These are phyloP conservation scores for Artomyces pyxidatus DNA, from an alignment of 768 basidiomycete species.

Conservation along the genomic window DNA sequence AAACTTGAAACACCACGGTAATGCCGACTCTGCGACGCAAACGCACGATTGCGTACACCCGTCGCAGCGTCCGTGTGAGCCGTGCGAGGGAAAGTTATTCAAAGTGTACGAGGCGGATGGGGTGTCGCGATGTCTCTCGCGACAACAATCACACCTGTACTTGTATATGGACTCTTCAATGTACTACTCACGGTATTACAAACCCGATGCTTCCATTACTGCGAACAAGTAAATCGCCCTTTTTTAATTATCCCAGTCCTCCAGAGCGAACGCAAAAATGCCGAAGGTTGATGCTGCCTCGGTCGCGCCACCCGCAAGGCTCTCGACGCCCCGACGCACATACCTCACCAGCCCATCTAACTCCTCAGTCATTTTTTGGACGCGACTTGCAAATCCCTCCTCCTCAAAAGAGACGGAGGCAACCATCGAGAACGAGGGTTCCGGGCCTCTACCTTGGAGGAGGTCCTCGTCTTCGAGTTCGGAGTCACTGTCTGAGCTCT, in stretches of 20 bases:
- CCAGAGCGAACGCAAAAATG: constrained; percentile 65
- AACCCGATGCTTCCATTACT: too few relatives aligned
- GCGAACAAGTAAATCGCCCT: too few relatives aligned
- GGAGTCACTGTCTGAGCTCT: constrained; percentile 35
- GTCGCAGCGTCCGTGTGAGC: too few relatives aligned
- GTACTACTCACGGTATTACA: too few relatives aligned
- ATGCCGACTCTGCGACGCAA: too few relatives aligned
- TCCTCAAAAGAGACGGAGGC: constrained; percentile 32
- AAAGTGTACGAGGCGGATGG: too few relatives aligned
- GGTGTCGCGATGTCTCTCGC: too few relatives aligned
- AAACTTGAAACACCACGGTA: too few relatives aligned
- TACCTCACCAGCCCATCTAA: constrained; percentile 67
- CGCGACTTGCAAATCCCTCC: constrained; percentile 37
- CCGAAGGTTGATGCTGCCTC: constrained; percentile 59
- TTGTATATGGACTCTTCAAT: too few relatives aligned
- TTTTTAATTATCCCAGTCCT: constrained; percentile 59
- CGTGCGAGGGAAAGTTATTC: too few relatives aligned
- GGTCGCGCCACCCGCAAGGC: constrained; percentile 50
- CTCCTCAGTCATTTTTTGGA: constrained; percentile 62
- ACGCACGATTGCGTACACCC: too few relatives aligned
- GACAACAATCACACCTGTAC: too few relatives aligned
- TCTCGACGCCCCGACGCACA: constrained; percentile 61
- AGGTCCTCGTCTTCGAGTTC: constrained; percentile 21
- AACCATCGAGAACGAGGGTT: constrained; percentile 35
- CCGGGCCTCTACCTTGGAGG: constrained; percentile 9